A percentile compares a stretch with the other conserved stretches of the same genome.
Evolutionary conservation across 352 stramenopile genomes (phyloP).

Genomic region (Phytopythium oedochilum): DNA sequence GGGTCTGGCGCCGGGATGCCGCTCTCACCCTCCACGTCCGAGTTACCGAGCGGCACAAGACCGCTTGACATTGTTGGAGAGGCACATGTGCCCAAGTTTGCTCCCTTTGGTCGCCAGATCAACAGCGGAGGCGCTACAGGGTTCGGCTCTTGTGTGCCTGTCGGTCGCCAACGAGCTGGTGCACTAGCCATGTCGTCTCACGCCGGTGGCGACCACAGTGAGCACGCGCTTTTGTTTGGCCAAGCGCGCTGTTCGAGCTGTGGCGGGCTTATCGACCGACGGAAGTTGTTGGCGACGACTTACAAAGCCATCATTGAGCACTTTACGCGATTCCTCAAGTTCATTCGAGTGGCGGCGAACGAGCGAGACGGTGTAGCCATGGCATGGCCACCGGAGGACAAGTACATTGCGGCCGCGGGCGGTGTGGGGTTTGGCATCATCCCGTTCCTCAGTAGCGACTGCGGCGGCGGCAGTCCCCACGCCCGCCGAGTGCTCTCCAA

Average conservation of each 20-base stretch:
- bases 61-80: slow-evolving; percentile 68
- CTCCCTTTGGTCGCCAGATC: slow-evolving; percentile 13
- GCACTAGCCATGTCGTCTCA: neutral
- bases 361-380: slow-evolving; percentile 47
- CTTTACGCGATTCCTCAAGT: slow-evolving; percentile 87
- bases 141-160: too few species aligned
- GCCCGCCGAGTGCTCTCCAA: neutral
- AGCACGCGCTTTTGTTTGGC: slow-evolving; percentile 6
- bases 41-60: slow-evolving; percentile 15
- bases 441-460: neutral
- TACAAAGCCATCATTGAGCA: slow-evolving; percentile 95
- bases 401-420: slow-evolving; percentile 87
- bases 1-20: neutral
- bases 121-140: neutral
- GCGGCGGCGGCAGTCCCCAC: neutral
- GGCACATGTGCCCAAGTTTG: slow-evolving; percentile 55
- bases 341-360: slow-evolving; percentile 41
- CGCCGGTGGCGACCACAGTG: neutral
- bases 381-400: slow-evolving; percentile 87
- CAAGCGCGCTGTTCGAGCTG: slow-evolving; percentile 85
- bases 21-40: slow-evolving; percentile 1
- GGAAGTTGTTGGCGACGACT: slow-evolving; percentile 75
- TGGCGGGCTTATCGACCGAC: slow-evolving; percentile 49
- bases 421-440: slow-evolving; percentile 92
- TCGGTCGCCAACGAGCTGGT: slow-evolving; percentile 1